phyloP scores from a whole-genome alignment of 306 rosid species.

The Abrus pulchellus region DNA sequence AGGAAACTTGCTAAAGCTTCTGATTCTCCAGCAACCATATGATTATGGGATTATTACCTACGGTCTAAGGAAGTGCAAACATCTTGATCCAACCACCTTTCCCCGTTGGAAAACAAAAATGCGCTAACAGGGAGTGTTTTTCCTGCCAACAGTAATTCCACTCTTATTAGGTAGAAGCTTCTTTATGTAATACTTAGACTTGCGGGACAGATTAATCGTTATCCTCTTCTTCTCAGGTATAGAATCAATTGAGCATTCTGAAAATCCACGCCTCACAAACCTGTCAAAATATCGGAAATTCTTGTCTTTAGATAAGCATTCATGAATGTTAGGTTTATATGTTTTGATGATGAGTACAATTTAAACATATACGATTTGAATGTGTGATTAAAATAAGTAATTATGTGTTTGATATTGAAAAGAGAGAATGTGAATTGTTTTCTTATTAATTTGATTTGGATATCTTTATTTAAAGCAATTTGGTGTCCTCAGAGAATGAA shows the following conservation, averaged over 20 bases:
- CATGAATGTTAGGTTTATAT: background rate
- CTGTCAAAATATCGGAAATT: constrained; percentile 50
- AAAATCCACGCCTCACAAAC: constrained; percentile 89
- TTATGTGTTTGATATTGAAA: too few species aligned
- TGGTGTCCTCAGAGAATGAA: too few species aligned
- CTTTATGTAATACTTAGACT: constrained; percentile 80
- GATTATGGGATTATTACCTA: constrained; percentile 16
- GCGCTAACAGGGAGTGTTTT: constrained; percentile 32
- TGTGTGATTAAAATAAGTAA: too few species aligned
- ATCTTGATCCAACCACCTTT: background rate
- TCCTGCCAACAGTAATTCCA: constrained; percentile 55
- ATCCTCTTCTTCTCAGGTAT: constrained; percentile 71
- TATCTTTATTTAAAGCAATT: too few species aligned
- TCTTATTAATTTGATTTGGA: too few species aligned
- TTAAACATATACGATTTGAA: too few species aligned
- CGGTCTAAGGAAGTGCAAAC: background rate
- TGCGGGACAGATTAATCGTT: constrained; percentile 71
- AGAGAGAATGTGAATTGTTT: too few species aligned
- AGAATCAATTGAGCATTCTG: constrained; percentile 73
- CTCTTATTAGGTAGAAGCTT: constrained; percentile 67
- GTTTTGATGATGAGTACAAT: too few species aligned
- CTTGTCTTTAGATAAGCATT: constrained; percentile 41
- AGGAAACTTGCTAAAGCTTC: background rate
- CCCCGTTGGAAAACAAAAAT: background rate
- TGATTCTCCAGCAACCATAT: background rate